Evolutionary conservation across 768 basidiomycete species (phyloP), one percentile per base, ranked within the genome.

Genomic region (Mycena olivaceomarginata): DNA sequence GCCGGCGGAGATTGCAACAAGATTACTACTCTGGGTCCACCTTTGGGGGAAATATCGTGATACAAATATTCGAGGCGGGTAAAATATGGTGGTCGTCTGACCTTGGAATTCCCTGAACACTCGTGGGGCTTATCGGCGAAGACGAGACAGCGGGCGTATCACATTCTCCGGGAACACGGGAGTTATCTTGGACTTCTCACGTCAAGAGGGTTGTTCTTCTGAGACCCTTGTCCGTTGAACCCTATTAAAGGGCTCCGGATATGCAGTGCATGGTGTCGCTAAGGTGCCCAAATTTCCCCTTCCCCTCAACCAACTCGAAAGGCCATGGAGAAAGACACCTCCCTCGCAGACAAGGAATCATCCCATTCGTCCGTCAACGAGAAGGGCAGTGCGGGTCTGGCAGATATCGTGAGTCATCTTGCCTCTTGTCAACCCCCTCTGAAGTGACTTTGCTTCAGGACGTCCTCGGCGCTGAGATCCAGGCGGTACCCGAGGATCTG

Each of bases 401-500:
- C 72, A 13, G 67, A 75, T 22, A 68, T 75, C 25, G 74, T 70
- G 51, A 22, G 74, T 57, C 31, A 1, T 60, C 40, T 16, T 13
- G 8, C 12, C 22, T n/a, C 40, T 11, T 0, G 11, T 13, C 15
- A 9, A 25, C 40, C 22, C 2, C 40, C 4, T 2, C 12, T 40
- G 39, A 66, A 40, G 3, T 45, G 13, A 57, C 31, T 41, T 10
- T 41, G 13, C 12, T 37, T 20, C 62, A 77, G 76, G 60, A 53
- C 22, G 76, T 70, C 37, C 45, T 77, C 31, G 76, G 68, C 41
- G 31, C 72, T 7, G 76, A 77, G 16, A 77, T 77, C 20, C 67
- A 77, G 62, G 76, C 76, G 7, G 63, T 77, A 4, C 63, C 76
- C 10, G 72, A 77, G 40, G 41, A 77, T n/a, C 41, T 77, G 25